Conservation (phyloP, 805 yeast species). For the Yamadazyma phyllophila region DNA sequence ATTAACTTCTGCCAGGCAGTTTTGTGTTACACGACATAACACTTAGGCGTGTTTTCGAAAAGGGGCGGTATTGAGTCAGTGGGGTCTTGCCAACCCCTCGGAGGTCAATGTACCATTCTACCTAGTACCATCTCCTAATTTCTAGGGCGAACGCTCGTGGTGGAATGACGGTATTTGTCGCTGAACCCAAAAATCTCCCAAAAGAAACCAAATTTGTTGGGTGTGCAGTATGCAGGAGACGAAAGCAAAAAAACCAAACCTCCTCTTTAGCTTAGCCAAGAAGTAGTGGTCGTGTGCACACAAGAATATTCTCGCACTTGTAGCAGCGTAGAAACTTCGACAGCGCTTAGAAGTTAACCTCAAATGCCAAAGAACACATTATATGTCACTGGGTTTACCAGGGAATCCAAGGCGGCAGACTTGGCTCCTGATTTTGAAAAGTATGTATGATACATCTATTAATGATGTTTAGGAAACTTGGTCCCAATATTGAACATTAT, state of each 20-base stretch:
- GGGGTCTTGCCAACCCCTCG: background rate
- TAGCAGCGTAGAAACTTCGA: background rate
- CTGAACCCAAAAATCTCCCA: constrained; percentile 3
- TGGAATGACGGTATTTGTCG: background rate
- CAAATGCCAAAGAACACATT: constrained; percentile 47
- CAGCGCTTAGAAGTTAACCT: background rate
- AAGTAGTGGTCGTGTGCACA: background rate
- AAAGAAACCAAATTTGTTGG: constrained; percentile 10
- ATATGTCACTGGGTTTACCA: constrained; percentile 57
- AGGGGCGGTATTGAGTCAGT: background rate
- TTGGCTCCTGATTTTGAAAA: constrained; percentile 60
- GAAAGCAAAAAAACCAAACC: background rate
- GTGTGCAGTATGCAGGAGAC: constrained; percentile 2
- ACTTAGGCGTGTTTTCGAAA: background rate
- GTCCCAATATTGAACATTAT: constrained; percentile 4
- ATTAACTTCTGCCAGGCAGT: background rate
- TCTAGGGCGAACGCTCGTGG: background rate
- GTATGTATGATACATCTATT: constrained; percentile 39
- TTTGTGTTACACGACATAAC: background rate
- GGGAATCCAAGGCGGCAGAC: constrained; percentile 53
- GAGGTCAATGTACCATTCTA: no score
- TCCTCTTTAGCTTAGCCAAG: no score
- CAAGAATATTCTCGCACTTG: background rate
- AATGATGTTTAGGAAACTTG: constrained; percentile 1
- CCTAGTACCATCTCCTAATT: background rate